Evolutionary conservation across 768 basidiomycete genomes (phyloP), one percentile per base, ranked within the genome.

Genomic region (Sistotremastrum suecicum): DNA sequence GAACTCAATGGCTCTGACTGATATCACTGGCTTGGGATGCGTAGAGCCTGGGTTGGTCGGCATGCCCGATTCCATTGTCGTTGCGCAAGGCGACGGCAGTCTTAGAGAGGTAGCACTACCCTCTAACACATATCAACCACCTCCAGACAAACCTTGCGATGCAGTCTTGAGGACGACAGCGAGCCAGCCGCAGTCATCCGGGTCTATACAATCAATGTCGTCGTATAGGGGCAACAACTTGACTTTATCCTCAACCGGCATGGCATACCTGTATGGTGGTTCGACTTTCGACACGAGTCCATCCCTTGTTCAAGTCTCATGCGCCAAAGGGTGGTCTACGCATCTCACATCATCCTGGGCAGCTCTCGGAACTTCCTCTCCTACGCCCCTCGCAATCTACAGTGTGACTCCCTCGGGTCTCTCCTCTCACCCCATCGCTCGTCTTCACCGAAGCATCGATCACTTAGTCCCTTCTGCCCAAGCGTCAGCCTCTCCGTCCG

Each of bases 291-390:
- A n/a, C 45, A 53, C 44, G 39, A 7, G 42, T 1, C 34, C 50
- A 7, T 39, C 58, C 4, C 33, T 55, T 20, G 20, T 9, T 51
- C 60, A 0, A 59, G 74, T 39, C 59, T 85, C 34, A 58, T 8
- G 67, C 38, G 50, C 61, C 3, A 76, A 75, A 37, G 72, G 76
- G 52, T 88, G 85, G 85, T 60, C 68, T 5, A 71, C 74, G 12
- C 66, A 77, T 51, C 69, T 87, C 44, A 75, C 64, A 44, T 59
- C 67, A 0, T 70, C 80, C 8, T 84, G 74, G 48, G 79, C 78
- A 7, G 77, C 74, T 6, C 78, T 88, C 47, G 84, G 84, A 6
- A 72, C 73, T 6, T 70, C 77, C 8, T 78, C 79, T 2, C 59
- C 63, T 2, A 66, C 66, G 0, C 82, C 85, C 3, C 66, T 87